Evolutionary conservation across 2,329 filamentous ascomycete genomes (phyloP).

Genomic region (Sporothrix schenckii): DNA sequence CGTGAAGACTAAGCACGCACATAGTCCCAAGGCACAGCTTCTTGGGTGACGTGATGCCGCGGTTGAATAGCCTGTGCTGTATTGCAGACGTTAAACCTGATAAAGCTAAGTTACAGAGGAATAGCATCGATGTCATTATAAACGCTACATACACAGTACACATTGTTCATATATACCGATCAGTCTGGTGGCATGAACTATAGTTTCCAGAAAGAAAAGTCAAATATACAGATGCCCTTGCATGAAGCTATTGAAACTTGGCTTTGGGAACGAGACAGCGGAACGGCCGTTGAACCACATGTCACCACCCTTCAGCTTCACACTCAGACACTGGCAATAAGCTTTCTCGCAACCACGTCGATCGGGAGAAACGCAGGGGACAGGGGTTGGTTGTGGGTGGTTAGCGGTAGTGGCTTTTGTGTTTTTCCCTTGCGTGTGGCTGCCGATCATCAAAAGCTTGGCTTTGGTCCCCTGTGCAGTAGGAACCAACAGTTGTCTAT

Average conservation of each 20-base stretch:
- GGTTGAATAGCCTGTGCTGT: not conserved
- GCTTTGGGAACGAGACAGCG: not conserved
- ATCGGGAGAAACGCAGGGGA: constrained; percentile 18
- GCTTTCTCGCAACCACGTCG: not conserved
- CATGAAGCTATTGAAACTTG: not conserved
- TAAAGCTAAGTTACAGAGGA: too few relatives aligned
- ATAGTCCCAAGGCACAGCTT: too few relatives aligned
- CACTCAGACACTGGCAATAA: not conserved
- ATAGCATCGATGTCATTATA: too few relatives aligned
- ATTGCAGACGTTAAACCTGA: not conserved
- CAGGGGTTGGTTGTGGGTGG: not conserved
- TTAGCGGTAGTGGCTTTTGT: not conserved
- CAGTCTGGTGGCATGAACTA: too few relatives aligned
- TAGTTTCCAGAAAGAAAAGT: too few relatives aligned
- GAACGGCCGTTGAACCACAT: not conserved
- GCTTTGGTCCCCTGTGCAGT: not conserved
- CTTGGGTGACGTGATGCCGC: not conserved
- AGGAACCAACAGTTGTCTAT: too few relatives aligned
- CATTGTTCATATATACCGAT: too few relatives aligned
- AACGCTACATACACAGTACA: too few relatives aligned
- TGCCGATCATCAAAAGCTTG: constrained; percentile 7
- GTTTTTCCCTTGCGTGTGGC: not conserved
- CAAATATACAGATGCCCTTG: not conserved
- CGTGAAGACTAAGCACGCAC: not conserved
- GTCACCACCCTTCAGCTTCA: not conserved